Conservation (phyloP, 2,329 filamentous ascomycete genomes). For the Beauveria medogensis region DNA sequence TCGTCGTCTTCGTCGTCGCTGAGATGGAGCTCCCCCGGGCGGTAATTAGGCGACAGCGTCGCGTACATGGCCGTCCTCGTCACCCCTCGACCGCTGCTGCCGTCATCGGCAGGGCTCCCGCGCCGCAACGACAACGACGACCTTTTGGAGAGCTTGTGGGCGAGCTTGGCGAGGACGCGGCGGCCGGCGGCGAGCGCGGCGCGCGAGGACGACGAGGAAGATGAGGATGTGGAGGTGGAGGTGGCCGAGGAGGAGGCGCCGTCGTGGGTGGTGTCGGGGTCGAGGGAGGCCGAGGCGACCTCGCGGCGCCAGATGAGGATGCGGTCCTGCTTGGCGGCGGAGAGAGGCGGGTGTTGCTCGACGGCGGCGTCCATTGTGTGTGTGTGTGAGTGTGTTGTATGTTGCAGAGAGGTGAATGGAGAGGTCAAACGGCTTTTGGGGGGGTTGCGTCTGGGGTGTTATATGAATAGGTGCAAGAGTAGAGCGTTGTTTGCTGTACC, state of each 20-base stretch:
- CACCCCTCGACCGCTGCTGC: not conserved
- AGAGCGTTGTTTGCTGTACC: too few species aligned
- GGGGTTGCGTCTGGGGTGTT: not conserved
- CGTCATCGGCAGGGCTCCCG: too few species aligned
- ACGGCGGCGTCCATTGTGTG: constrained; percentile 1
- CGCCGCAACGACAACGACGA: too few species aligned
- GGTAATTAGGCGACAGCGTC: not conserved
- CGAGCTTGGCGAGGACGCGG: constrained; percentile 16
- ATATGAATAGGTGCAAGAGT: not conserved
- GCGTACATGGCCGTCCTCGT: constrained; percentile 25
- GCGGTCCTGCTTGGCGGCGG: constrained; percentile 27
- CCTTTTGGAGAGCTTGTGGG: constrained; percentile 15
- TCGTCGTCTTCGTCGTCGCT: constrained; percentile 3
- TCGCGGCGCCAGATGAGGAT: constrained; percentile 45
- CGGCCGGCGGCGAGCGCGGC: constrained; percentile 13
- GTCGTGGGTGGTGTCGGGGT: constrained; percentile 22
- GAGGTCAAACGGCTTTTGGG: not conserved
- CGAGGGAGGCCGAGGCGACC: constrained; percentile 38
- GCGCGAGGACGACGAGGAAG: constrained; percentile 18
- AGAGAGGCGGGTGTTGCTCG: constrained; percentile 10
- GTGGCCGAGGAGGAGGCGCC: constrained; percentile 20
- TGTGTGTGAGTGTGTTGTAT: too few species aligned
- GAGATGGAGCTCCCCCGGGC: not conserved
- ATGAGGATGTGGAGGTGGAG: constrained; percentile 21
- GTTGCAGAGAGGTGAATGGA: not conserved